Base-by-base conservation (phyloP, 176 grass and related monocot genomes). In the Hordeum marinum region DNA sequence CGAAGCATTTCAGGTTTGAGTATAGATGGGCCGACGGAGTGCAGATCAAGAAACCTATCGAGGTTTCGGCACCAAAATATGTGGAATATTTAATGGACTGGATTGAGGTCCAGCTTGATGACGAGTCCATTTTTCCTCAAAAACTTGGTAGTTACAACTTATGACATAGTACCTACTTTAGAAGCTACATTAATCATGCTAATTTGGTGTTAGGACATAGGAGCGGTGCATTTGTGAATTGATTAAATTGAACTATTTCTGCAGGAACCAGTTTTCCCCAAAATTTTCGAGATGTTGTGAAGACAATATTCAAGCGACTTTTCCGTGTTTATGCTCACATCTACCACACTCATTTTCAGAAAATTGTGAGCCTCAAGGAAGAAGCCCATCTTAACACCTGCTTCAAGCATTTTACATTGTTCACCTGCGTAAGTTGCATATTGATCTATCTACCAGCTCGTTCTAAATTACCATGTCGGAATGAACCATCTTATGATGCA, bases 11-110 rank as follows among this genome's bases (percentile, higher is more conserved):
- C 88, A 98, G 96, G 83, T 98, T 95, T 70, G 96, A 98, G 74
- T 98, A 98, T 54, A 94, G 93, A 86, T 98, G 96, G 96, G 96
- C 96, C 66, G 96, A 98, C 79, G 96, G 96, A 43, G 91, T 98
- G 70, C 93, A 94, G 55, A 92, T 98, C 77, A 98, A 95, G 84
- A 98, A 95, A 82, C 96, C 96, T 3, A 98, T 98, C 21, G 96
- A 94, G 77, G 96, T 98, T 71, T 98, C 96, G 1, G 93, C 96
- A 25, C 96, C 96, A 0, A 98, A 95, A 75, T 98, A 98, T 89
- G 96, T 98, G 2, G 96, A 98, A 78, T 94, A 95, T 82, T 90
- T 98, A 87, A 98, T 95, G 93, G 91, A 98, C 52, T 98, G 96
- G 96, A 95, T 98, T 9, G 96, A 98, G 87, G 29, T 85, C 21